Evolutionary conservation across 208 protist species (phyloP), one percentile per base, ranked within the genome.

Genomic region (Leishmania major): DNA sequence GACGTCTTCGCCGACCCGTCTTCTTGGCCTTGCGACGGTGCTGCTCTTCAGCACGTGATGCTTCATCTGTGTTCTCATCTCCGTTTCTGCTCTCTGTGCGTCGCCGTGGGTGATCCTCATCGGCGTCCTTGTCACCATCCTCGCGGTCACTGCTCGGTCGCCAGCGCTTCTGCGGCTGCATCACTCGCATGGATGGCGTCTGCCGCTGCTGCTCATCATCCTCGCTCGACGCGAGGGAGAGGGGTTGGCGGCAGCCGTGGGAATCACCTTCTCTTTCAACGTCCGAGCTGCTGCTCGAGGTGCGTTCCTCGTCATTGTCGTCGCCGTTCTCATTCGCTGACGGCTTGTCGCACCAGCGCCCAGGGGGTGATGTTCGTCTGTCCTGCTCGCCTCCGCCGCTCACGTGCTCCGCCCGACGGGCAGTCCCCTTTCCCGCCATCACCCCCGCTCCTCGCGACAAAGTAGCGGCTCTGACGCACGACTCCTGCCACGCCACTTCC

Each of bases 11-110:
- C 5, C 78, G 71, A 35, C 83, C 83, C 3, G 69, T 64, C 59
- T 80, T 83, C 75, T 87, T 86, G 11, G 62, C 47, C 64, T 86
- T 86, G 31, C 82, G 69, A 8, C 67, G 78, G 40, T 71, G 57
- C 66, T 60, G 71, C 47, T 71, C 55, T 19, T 78, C 40, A 78
- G 22, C 71, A 43, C 7, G 6, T 19, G 35, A 28, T 31, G 22
- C 19, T n/a, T 37, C 53, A n/a, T 59, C 43, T 35, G 47, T 43
- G 19, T 45, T 53, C 25, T 70, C 79, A 28, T 35, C 81, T 67
- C 55, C 67, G 47, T 66, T 28, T 31, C 35, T 57, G 67, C 64
- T 25, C 35, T 45, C 51, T 17, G 73, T n/a, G 35, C 53, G 53
- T 19, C 35, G 73, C 3, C 73, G 35, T 17, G 22, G 17, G 53